Evolutionary conservation across 2,329 filamentous ascomycete genomes (phyloP), one percentile per base, ranked within the genome.

Genomic region (Alternaria consortialis): DNA sequence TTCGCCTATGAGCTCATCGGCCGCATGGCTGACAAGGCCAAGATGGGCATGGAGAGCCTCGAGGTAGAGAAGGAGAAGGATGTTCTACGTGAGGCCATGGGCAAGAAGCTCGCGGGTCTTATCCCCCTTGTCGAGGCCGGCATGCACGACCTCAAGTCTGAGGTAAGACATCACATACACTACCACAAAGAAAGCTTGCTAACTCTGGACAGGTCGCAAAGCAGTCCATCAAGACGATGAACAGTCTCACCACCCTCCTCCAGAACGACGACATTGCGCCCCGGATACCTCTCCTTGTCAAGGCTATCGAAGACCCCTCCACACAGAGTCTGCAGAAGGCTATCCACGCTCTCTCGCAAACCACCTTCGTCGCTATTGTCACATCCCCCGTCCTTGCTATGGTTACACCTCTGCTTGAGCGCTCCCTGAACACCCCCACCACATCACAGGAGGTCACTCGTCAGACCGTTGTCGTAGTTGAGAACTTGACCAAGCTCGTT

Each of bases 401-500:
- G 57, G 86, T 99, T 56, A 99, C 95, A 2, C 95, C 95, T 46
- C 90, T 98, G 69, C 88, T 99, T 29, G 95, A 98, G 82, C 91
- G 95, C 70, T 93, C 94, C 17, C 87, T 99, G 63, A 97, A 97
- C 84, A 94, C 90, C 63, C 95, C 94, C 8, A 88, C 88, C 15
- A 99, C 95, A 5, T 86, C 92, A 4, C 95, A 99, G 79, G 95
- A 99, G 82, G 94, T 98, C 23, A 85, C 97, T 57, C 91, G 95
- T 63, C 94, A 97, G 82, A 97, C 95, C 3, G 93, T 97, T 31
- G 93, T 99, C 56, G 96, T 99, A 53, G 91, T 95, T 20, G 95
- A 99, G 83, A 99, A 99, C 82, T 84, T 99, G 83, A 99, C 95
- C 63, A 98, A 97, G 84, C 88, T 99, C 32, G 95, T 99, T 29